These are phyloP conservation scores for Myriosclerotinia curreyana DNA, from an alignment of 2,329 filamentous ascomycete genomes.

Conservation along the genomic window DNA sequence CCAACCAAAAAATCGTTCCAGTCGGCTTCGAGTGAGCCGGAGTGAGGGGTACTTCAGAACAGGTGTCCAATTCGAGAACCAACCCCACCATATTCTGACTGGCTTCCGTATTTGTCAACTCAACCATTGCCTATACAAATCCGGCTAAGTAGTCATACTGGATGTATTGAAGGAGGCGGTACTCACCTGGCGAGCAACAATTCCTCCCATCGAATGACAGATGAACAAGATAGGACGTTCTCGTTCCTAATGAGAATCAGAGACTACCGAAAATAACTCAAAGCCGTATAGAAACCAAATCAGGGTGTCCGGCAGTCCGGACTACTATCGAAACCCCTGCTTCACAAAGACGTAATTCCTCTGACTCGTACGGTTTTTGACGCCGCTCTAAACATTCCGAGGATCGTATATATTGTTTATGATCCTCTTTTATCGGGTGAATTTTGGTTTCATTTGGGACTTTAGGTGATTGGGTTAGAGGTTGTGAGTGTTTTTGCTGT, in stretches of 20 bases:
- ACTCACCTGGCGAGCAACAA: constrained; percentile 9
- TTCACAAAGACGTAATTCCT: not conserved
- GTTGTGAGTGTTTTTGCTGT: too few relatives aligned
- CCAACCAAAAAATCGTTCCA: not conserved
- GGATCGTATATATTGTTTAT: too few relatives aligned
- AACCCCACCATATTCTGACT: not conserved
- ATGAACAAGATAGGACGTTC: constrained; percentile 6
- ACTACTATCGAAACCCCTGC: too few relatives aligned
- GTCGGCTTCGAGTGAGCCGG: not conserved
- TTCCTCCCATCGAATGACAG: constrained; percentile 1
- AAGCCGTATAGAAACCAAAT: not conserved
- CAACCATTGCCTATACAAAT: not conserved
- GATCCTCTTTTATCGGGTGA: too few relatives aligned
- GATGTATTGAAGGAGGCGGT: too few relatives aligned
- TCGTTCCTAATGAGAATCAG: not conserved
- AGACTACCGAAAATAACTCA: not conserved
- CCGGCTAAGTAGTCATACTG: not conserved
- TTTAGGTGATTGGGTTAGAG: too few relatives aligned
- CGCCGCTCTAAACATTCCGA: not conserved
- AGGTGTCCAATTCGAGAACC: not conserved
- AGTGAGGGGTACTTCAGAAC: not conserved
- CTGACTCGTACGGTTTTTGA: not conserved
- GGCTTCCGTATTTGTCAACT: not conserved
- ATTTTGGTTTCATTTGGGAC: too few relatives aligned
- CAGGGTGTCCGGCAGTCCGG: too few relatives aligned